Evolutionary conservation across 1,284 basidiomycete genomes (phyloP).

Genomic region (Tausonia pullulans): DNA sequence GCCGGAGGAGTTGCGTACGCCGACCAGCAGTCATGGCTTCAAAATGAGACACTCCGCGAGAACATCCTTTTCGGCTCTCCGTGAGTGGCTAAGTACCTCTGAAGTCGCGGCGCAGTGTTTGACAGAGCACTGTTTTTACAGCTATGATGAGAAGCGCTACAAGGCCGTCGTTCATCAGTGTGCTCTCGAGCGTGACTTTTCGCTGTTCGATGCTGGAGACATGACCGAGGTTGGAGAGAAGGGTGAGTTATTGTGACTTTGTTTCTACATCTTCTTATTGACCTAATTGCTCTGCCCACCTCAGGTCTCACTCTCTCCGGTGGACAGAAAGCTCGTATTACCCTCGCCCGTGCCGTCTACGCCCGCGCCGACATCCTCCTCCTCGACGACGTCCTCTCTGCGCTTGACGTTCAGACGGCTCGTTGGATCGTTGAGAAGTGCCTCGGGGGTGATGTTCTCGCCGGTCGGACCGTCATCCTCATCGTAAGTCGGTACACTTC

Average conservation of each 20-base stretch:
- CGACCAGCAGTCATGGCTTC: conserved; percentile 59
- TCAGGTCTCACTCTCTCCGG: conserved; percentile 41
- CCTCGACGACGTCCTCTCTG: conserved; percentile 30
- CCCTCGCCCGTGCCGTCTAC: conserved; percentile 60
- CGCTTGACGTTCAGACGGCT: conserved; percentile 49
- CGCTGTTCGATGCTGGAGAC: conserved; percentile 59
- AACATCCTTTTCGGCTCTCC: conserved; percentile 47
- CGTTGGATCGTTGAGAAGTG: conserved; percentile 66
- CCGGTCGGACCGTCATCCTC: conserved; percentile 56
- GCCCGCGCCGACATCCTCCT: conserved; percentile 50
- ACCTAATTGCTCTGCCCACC: not conserved
- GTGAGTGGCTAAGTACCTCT: not conserved
- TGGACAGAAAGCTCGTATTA: conserved; percentile 57
- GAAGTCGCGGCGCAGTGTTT: not conserved
- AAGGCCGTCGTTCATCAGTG: conserved; percentile 50
- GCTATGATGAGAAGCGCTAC: conserved; percentile 44
- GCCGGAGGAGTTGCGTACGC: conserved; percentile 57
- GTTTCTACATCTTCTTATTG: conserved; percentile 21
- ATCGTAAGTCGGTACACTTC: conserved; percentile 42
- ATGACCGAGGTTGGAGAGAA: conserved; percentile 47
- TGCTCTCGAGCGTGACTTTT: conserved; percentile 50
- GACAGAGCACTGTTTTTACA: too few relatives aligned
- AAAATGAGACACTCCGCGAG: conserved; percentile 39
- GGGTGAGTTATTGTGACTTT: conserved; percentile 23
- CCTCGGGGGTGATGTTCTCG: conserved; percentile 54